These are phyloP conservation scores for Candida michaelii DNA, from an alignment of 805 yeast species.

Conservation along the genomic window DNA sequence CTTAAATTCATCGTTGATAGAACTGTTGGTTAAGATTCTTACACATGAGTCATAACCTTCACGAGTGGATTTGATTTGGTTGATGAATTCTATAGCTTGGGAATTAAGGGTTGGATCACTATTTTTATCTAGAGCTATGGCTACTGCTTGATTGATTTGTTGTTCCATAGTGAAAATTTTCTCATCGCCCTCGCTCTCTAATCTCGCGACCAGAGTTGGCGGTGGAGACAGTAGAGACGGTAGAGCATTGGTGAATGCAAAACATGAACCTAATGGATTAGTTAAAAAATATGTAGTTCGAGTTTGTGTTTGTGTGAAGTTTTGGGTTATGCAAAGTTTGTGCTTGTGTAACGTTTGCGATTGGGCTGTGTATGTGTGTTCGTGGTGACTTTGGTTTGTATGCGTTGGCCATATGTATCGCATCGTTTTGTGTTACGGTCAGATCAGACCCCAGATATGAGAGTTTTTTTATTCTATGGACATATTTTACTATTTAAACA, in stretches of 20 bases:
- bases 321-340: neutral
- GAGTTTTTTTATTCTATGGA: too few species aligned
- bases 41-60: constrained; percentile 58
- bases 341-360: neutral
- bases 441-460: too few species aligned
- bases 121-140: constrained; percentile 72
- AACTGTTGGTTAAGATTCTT: constrained; percentile 36
- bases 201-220: too few species aligned
- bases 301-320: neutral
- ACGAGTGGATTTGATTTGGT: constrained; percentile 51
- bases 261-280: too few species aligned
- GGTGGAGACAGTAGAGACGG: too few species aligned
- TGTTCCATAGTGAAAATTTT: constrained; percentile 30
- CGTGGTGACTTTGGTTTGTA: neutral
- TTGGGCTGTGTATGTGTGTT: neutral
- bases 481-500: too few species aligned
- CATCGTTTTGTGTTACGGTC: neutral
- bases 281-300: too few species aligned
- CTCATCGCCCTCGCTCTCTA: constrained; percentile 6
- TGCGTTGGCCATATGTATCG: too few species aligned
- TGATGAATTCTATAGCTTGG: constrained; percentile 53
- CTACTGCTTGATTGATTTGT: constrained; percentile 87
- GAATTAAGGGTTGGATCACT: constrained; percentile 61
- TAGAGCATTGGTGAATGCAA: too few species aligned
- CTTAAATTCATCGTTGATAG: constrained; percentile 53